Evolutionary conservation across 768 basidiomycete genomes (phyloP), one percentile per base, ranked within the genome.

Genomic region (Crepidotus variabilis): DNA sequence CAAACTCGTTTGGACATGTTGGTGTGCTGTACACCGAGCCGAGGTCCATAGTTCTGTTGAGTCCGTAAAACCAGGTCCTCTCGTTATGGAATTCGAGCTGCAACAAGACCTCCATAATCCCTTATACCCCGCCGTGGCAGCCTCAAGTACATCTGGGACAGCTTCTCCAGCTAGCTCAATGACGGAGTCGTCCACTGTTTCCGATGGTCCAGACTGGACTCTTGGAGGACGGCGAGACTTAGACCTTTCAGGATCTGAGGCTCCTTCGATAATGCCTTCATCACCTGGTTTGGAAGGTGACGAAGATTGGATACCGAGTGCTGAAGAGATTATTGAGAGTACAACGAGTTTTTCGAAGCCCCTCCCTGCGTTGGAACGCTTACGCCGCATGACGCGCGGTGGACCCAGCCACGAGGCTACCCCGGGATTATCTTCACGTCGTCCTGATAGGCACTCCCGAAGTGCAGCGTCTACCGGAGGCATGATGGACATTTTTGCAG

Each of bases 1-100:
- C 2, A 70, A 76, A n/a, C 71, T 72, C 20, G 66, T 68, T 0
- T 90, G 87, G 87, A 81, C 80, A 1, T 87, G 85, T 62, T 87
- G 90, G 86, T 83, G 83, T 64, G 81, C 85, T 6, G 72, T 83
- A 0, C 87, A 90, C 66, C 77, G 83, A 2, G 78, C 84, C 0
- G 69, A 71, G 18, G 60, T 58, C n/a, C 54, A 51, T 20, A 55
- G 52, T 20, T 43, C 39, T 10, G 56, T 61, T 3, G 28, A 56
- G 24, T 50, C 55, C 23, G 54, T 53, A 2, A n/a, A 46, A 9
- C 54, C 65, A 13, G 65, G 68, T 2, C 65, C 86, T 49, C 80
- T 91, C 60, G 75, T 91, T 21, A 77, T 92, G 68, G 91, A 94
- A 66, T 88, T 92, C 60, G 92, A 94, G 66, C 76, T 91, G 21